Evolutionary conservation across 768 basidiomycete species (phyloP).

Genomic region (Piloderma croceum): DNA sequence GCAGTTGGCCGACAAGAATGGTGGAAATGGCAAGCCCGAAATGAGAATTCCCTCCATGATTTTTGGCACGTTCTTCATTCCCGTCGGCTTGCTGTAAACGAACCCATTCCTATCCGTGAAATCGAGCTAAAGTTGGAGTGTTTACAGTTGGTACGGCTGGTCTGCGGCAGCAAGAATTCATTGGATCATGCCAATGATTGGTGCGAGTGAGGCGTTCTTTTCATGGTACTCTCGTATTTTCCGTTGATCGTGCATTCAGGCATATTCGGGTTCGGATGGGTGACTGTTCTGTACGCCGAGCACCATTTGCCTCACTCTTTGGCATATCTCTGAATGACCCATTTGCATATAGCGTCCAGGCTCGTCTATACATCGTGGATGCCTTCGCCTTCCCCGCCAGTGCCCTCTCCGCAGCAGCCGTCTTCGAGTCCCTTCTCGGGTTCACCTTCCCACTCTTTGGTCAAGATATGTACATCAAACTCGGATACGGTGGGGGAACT

Average conservation of each 20-base stretch:
- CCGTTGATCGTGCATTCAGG: too few relatives aligned
- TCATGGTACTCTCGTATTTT: too few relatives aligned
- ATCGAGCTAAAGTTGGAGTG: too few relatives aligned
- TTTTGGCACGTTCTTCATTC: slow-evolving; percentile 45
- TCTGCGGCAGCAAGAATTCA: slow-evolving; percentile 54
- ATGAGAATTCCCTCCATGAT: slow-evolving; percentile 51
- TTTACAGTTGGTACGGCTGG: slow-evolving; percentile 68
- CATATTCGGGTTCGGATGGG: slow-evolving; percentile 54
- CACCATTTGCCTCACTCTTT: too few relatives aligned
- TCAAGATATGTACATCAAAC: slow-evolving; percentile 54
- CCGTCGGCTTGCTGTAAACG: slow-evolving; percentile 49
- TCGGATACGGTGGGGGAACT: slow-evolving; percentile 68
- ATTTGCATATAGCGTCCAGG: slow-evolving; percentile 53
- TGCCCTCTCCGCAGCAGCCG: slow-evolving; percentile 57
- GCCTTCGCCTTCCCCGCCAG: slow-evolving; percentile 63
- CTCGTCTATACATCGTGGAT: slow-evolving; percentile 63
- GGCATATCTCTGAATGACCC: too few relatives aligned
- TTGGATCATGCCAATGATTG: slow-evolving; percentile 71
- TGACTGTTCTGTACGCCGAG: slow-evolving; percentile 54
- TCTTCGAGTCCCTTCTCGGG: slow-evolving; percentile 58
- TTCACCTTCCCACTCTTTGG: slow-evolving; percentile 77
- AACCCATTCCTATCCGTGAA: too few relatives aligned
- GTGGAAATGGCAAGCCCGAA: slow-evolving; percentile 56
- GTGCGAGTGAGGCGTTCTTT: too few relatives aligned
- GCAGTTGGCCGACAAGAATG: slow-evolving; percentile 49